Conservation (phyloP, 805 yeast genomes). For the Wickerhamomyces alni region DNA sequence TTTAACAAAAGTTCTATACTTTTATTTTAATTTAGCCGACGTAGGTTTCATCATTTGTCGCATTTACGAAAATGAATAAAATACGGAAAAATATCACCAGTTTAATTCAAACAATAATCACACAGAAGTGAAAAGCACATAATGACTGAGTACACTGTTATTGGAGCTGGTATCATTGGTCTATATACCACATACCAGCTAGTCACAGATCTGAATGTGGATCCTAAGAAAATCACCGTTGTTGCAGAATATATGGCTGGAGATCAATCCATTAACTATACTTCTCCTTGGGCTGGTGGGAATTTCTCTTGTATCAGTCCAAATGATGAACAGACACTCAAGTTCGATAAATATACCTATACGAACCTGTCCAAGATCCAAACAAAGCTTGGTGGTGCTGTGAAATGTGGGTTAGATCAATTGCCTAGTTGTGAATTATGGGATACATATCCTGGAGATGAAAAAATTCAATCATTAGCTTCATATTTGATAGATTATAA, state of each 20-base stretch:
- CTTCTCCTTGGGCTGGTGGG: slow-evolving; percentile 81
- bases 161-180: slow-evolving; percentile 63
- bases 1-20: background rate
- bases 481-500: slow-evolving; percentile 44
- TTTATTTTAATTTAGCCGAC: no score
- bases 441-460: slow-evolving; percentile 41
- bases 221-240: slow-evolving; percentile 42
- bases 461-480: slow-evolving; percentile 41
- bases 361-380: slow-evolving; percentile 38
- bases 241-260: slow-evolving; percentile 71
- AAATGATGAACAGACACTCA: slow-evolving; percentile 42
- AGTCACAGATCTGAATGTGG: slow-evolving; percentile 33
- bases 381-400: slow-evolving; percentile 37
- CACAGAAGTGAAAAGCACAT: no score
- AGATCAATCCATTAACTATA: slow-evolving; percentile 64
- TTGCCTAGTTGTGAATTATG: slow-evolving; percentile 55
- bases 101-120: no score
- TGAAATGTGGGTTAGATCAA: slow-evolving; percentile 45
- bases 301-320: slow-evolving; percentile 59
- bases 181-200: slow-evolving; percentile 54
- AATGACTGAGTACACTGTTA: slow-evolving; percentile 19
- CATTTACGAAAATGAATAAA: no score
- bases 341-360: slow-evolving; percentile 54
- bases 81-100: no score
- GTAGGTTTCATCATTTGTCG: no score